Base-by-base conservation (phyloP, 2,329 filamentous ascomycete species). In the Fusarium sp. region DNA sequence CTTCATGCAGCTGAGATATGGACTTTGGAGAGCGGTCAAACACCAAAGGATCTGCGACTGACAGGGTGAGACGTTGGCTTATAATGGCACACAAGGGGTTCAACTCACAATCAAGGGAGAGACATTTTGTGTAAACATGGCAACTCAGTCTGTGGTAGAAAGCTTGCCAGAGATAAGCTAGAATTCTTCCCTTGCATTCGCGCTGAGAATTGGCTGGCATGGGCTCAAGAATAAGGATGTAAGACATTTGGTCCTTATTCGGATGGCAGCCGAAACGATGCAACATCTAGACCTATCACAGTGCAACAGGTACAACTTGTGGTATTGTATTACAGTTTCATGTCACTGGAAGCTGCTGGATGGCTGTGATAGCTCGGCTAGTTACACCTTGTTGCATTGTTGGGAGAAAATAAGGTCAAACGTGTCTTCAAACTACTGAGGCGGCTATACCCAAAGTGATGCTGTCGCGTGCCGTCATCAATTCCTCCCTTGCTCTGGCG, bases 1-100 rank as follows among this genome's bases (percentile, higher is more conserved):
- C 24, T 22, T n/a, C 18, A 56, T 46, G 2, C 7, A 6, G 10
- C 2, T 28, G 18, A 28, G 33, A 38, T 33, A 46, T 24, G 24
- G 43, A 40, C 34, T 34, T 28, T 9, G 3, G 17, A 8, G 18
- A 10, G 9, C 9, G 20, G 4, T 6, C 10, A 40, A 45, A 31
- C 18, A 17, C 6, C 4, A 4, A 1, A 5, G 8, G 34, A 26
- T 18, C 7, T 34, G 26, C 18, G 13, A 10, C 9, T n/a, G 18
- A 14, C 4, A 26, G 13, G 31, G 18, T 26, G 43, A 46, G 43
- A 56, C 39, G 34, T 50, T 40, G 53, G 33, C 53, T 56, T 56
- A 42, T 56, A 56, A 50, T 50, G 34, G 10, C 34, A 40, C 34
- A 36, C 43, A 56, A 56, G 43, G 53, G 53, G 53, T 56, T 24